These are phyloP conservation scores for Casuarina glauca DNA, from an alignment of 306 rosid species.

Conservation along the genomic window DNA sequence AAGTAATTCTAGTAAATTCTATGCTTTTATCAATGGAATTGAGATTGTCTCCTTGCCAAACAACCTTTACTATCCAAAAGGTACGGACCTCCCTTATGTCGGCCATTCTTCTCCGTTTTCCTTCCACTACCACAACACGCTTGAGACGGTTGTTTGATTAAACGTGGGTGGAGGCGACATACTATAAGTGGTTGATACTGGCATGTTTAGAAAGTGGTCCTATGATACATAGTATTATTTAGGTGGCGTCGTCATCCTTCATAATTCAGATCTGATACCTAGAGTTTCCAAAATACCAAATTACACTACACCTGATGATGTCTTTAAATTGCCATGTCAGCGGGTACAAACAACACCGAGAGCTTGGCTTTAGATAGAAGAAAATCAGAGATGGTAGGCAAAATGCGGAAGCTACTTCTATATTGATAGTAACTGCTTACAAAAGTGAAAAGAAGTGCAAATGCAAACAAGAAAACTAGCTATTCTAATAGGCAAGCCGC, in stretches of 20 bases:
- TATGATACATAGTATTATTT: neutral
- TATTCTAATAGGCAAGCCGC: too few relatives aligned
- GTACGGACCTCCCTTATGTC: neutral
- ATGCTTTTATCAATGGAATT: conserved; percentile 1
- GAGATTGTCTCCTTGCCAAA: neutral
- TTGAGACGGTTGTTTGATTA: neutral
- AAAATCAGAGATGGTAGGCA: too few relatives aligned
- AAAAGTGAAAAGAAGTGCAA: too few relatives aligned
- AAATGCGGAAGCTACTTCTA: neutral
- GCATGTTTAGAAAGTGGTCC: neutral
- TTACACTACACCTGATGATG: too few relatives aligned
- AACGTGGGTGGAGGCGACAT: neutral
- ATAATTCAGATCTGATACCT: neutral
- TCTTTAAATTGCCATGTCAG: neutral
- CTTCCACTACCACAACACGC: neutral
- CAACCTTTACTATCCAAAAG: neutral
- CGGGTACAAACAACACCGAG: neutral
- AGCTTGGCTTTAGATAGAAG: neutral
- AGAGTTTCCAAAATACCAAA: too few relatives aligned
- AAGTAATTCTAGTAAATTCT: neutral
- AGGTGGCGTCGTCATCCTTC: neutral
- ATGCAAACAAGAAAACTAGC: too few relatives aligned
- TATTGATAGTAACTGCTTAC: too few relatives aligned
- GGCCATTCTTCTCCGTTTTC: neutral
- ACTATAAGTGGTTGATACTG: too few relatives aligned